Conservation (phyloP, 352 stramenopile species). For the Phytopythium chamaehyphon region DNA sequence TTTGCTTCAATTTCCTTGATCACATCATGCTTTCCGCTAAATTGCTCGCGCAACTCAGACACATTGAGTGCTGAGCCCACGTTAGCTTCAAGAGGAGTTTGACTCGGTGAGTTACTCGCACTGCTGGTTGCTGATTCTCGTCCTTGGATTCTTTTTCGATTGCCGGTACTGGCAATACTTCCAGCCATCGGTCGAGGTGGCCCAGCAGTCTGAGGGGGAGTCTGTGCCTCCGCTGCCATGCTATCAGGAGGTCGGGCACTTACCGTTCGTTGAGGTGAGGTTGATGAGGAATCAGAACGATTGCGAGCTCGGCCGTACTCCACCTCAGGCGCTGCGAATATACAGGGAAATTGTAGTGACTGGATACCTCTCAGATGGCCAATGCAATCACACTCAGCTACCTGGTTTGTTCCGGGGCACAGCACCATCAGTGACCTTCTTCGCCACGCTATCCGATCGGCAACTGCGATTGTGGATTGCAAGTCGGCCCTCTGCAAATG, state of each 20-base stretch:
- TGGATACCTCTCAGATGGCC: too few relatives aligned
- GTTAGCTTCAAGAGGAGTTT: slow-evolving; percentile 35
- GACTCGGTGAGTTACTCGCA: slow-evolving; percentile 16
- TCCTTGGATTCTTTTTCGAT: slow-evolving; percentile 40
- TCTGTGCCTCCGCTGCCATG: not conserved
- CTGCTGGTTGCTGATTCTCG: slow-evolving; percentile 13
- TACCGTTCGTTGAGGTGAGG: not conserved
- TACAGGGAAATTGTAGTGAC: too few relatives aligned
- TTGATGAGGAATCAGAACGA: slow-evolving; percentile 2
- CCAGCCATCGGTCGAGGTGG: slow-evolving; percentile 29
- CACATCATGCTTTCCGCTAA: slow-evolving; percentile 33
- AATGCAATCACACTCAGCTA: too few relatives aligned
- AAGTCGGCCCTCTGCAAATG: slow-evolving; percentile 68
- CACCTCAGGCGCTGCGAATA: slow-evolving; percentile 18
- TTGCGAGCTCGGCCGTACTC: slow-evolving; percentile 28
- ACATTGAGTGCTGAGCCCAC: slow-evolving; percentile 12
- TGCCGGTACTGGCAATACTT: slow-evolving; percentile 56
- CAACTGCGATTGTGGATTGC: slow-evolving; percentile 71
- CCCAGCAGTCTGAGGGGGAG: slow-evolving; percentile 11
- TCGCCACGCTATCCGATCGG: slow-evolving; percentile 29
- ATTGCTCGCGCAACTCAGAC: slow-evolving; percentile 23
- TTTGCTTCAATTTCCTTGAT: slow-evolving; percentile 54
- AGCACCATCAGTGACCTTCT: slow-evolving; percentile 47
- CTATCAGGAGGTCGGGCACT: not conserved
- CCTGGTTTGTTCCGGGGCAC: slow-evolving; percentile 54